These are phyloP conservation scores for Tuber brumale DNA, from an alignment of 495 filamentous ascomycete genomes.

Conservation along the genomic window DNA sequence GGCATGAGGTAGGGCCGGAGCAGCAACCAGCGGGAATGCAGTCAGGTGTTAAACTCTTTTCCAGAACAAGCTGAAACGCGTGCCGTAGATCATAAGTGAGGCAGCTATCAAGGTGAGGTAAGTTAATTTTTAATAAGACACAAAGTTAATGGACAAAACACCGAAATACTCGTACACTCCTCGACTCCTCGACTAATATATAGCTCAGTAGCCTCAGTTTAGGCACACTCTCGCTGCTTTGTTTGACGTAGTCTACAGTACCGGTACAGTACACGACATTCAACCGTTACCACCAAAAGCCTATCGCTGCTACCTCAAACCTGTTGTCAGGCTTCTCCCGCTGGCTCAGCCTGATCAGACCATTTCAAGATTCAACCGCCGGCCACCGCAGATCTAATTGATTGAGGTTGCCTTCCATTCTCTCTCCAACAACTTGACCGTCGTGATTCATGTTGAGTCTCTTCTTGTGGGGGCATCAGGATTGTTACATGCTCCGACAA, in stretches of 20 bases:
- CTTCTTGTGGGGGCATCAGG: not conserved
- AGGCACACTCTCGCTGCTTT: not conserved
- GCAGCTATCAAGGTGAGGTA: not conserved
- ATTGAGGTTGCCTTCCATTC: not conserved
- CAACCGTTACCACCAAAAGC: not conserved
- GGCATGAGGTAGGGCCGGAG: not conserved
- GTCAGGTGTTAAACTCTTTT: not conserved
- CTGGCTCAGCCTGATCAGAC: too few species aligned
- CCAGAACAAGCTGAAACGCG: not conserved
- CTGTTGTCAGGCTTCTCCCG: not conserved
- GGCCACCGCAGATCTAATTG: not conserved
- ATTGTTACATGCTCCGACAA: not conserved
- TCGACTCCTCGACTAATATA: not conserved
- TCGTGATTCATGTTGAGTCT: not conserved
- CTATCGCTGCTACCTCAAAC: not conserved
- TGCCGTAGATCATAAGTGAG: not conserved
- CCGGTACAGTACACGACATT: not conserved
- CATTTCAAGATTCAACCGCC: not conserved
- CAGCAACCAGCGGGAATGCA: not conserved
- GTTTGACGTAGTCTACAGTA: too few species aligned
- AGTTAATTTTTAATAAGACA: not conserved
- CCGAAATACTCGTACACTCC: not conserved
- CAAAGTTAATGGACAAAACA: not conserved
- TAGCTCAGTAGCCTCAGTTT: not conserved
- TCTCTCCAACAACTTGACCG: not conserved